Percentiles rank a stretch among this genome's conserved stretches.
phyloP scores from a whole-genome alignment of 345 rosid genomes.

The Balakata baccata region DNA sequence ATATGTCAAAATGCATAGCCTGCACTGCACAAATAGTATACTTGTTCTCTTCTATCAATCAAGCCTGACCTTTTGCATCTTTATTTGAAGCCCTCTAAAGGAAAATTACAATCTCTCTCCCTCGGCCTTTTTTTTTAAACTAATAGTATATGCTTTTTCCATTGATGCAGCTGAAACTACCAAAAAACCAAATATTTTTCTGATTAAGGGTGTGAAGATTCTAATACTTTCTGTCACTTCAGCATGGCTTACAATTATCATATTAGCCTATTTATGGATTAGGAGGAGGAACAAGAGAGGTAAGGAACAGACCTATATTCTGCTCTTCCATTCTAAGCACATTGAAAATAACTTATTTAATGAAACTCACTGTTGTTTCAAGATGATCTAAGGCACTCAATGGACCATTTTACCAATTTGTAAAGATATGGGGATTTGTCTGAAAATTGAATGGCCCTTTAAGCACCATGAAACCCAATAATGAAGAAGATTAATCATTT shows the following conservation, averaged over 20 bases:
- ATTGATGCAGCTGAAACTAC: slow-evolving; percentile 9
- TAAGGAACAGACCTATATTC: not conserved
- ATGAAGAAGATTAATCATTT: not conserved
- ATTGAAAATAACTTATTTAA: not conserved
- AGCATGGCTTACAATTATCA: not conserved
- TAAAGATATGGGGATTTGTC: not conserved
- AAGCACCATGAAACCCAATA: not conserved
- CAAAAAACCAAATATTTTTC: not conserved
- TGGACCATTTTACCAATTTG: not conserved
- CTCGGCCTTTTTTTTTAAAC: not conserved
- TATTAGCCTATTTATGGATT: not conserved
- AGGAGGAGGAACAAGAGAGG: slow-evolving; percentile 10
- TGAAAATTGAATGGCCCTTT: not conserved
- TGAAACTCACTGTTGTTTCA: not conserved
- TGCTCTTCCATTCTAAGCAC: not conserved
- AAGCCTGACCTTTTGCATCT: not conserved
- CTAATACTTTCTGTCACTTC: not conserved
- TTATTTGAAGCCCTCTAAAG: not conserved
- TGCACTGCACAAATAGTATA: not conserved
- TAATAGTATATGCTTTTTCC: not conserved
- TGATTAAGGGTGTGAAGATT: not conserved
- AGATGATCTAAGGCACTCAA: not conserved
- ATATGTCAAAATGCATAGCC: not conserved
- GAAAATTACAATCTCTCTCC: not conserved
- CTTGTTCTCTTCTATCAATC: not conserved